These are phyloP conservation scores for Aureobasidium sp. DNA, from an alignment of 2,329 filamentous ascomycete species.

Conservation along the genomic window DNA sequence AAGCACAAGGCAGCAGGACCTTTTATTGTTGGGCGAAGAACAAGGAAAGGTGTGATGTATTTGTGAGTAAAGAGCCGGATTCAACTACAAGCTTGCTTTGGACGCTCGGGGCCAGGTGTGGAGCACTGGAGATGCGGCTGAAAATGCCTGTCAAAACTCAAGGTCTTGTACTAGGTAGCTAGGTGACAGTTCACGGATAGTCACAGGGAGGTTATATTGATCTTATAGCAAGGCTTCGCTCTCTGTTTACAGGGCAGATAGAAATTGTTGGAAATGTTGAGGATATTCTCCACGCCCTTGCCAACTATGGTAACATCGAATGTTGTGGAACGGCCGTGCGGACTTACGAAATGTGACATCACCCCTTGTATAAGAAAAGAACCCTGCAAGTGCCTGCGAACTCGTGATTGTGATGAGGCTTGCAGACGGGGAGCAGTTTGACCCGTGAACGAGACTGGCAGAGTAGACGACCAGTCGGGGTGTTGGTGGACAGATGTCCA, in stretches of 20 bases:
- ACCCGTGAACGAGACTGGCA: background rate
- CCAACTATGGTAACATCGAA: conserved; percentile 1
- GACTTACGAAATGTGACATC: background rate
- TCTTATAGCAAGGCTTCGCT: background rate
- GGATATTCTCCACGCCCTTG: background rate
- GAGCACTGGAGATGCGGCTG: conserved; percentile 10
- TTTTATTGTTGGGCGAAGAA: conserved; percentile 6
- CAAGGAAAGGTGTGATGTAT: conserved; percentile 5
- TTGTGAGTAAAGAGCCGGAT: conserved; percentile 1
- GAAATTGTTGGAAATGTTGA: conserved; percentile 9
- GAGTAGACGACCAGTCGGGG: background rate
- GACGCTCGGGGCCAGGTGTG: background rate
- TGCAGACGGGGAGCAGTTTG: background rate
- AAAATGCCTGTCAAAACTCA: conserved; percentile 1
- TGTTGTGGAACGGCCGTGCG: background rate
- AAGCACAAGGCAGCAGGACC: background rate
- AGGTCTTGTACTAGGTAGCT: background rate
- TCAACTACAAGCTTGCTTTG: conserved; percentile 7
- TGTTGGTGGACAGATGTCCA: background rate
- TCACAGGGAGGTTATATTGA: background rate
- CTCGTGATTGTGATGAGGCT: background rate
- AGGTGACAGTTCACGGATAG: background rate
- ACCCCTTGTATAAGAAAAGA: background rate
- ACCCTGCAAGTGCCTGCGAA: background rate
- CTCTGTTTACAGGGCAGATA: background rate